phyloP scores from a whole-genome alignment of 176 grass and related monocot species.

The Cenchrus purpureus region DNA sequence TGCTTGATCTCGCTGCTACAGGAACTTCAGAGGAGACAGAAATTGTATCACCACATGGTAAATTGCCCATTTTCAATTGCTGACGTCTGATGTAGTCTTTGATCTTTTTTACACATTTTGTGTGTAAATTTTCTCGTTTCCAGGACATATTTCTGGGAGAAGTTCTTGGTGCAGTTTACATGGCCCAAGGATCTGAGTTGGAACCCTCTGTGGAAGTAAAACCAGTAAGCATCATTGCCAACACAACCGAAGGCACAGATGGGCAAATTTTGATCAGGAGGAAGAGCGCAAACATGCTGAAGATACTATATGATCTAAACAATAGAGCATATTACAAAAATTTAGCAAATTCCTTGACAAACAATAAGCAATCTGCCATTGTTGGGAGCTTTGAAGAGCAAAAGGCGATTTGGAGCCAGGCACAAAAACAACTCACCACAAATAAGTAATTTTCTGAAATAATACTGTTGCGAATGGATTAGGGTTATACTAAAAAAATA shows the following conservation, averaged over 20 bases:
- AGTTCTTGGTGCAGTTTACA: constrained; percentile 71
- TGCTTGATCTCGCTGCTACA: constrained; percentile 60
- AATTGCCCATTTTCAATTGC: background rate
- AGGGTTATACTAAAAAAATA: constrained; percentile 31
- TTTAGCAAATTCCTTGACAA: constrained; percentile 57
- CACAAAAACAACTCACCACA: constrained; percentile 9
- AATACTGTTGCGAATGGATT: background rate
- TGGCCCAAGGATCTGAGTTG: constrained; percentile 47
- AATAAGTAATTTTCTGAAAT: constrained; percentile 20
- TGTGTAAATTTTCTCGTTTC: background rate
- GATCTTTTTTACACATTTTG: background rate
- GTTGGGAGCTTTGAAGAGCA: constrained; percentile 75
- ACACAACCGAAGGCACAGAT: constrained; percentile 34
- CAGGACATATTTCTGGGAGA: constrained; percentile 76
- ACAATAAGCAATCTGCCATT: constrained; percentile 55
- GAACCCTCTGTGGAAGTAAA: constrained; percentile 39
- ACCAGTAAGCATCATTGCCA: constrained; percentile 41
- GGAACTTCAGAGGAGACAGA: constrained; percentile 51
- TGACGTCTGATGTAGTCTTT: background rate
- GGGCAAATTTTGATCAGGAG: constrained; percentile 50
- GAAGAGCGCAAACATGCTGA: constrained; percentile 39
- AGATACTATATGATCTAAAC: constrained; percentile 54
- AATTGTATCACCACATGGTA: constrained; percentile 79
- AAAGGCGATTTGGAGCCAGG: constrained; percentile 53
- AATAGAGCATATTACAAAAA: constrained; percentile 43